Conservation (phyloP, 257 asterid species). For the Orobanche coerulescens region DNA sequence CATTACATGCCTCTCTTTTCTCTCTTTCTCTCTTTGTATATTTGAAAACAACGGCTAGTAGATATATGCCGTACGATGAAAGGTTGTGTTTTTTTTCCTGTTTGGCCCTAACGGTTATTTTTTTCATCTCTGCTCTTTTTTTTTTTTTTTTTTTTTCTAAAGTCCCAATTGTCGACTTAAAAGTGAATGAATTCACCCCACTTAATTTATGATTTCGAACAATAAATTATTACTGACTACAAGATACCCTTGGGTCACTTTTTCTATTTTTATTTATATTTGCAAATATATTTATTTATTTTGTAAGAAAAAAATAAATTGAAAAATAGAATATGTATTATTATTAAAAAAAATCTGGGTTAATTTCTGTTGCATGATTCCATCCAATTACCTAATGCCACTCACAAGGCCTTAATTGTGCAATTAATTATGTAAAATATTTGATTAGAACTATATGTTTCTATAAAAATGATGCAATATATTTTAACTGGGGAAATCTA, state of each 20-base stretch:
- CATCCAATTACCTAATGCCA: neutral
- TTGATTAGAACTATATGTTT: neutral
- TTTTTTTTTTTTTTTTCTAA: no score
- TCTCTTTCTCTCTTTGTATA: neutral
- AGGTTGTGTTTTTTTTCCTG: slow-evolving; percentile 27
- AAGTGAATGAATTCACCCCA: no score
- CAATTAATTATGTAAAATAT: neutral
- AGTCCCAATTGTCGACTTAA: no score
- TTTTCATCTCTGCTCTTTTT: no score
- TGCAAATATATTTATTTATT: no score
- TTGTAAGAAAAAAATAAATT: no score
- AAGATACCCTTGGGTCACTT: no score
- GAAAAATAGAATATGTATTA: no score
- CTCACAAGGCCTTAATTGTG: slow-evolving; percentile 1
- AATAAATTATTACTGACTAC: no score
- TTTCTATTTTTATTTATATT: no score
- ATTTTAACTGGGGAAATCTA: neutral
- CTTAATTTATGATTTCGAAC: no score
- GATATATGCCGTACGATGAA: slow-evolving; percentile 39
- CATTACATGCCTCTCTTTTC: neutral
- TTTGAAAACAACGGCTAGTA: slow-evolving; percentile 84
- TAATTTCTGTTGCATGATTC: neutral
- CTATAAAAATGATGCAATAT: neutral
- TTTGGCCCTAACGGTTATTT: slow-evolving; percentile 34
- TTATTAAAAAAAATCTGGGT: no score